phyloP scores from a whole-genome alignment of 257 asterid species.

The Solanum piurae region DNA sequence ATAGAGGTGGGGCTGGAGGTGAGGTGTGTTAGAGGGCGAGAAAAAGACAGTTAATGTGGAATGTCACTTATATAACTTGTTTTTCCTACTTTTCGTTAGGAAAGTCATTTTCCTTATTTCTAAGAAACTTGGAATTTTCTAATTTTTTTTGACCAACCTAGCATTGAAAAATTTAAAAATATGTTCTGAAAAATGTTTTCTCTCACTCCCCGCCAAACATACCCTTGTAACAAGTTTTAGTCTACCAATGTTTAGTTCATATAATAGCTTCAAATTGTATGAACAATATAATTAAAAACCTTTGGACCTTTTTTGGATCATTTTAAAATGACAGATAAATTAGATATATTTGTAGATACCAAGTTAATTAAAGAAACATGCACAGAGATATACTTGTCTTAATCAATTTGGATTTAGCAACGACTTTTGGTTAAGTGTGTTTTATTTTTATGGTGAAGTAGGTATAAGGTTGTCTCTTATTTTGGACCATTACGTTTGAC shows the following conservation, averaged over 20 bases:
- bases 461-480: not conserved
- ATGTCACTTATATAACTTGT: not conserved
- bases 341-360: not conserved
- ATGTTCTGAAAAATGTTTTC: not conserved
- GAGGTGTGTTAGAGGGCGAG: not conserved
- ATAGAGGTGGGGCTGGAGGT: not conserved
- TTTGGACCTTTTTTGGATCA: not conserved
- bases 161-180: not conserved
- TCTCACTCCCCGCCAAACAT: not conserved
- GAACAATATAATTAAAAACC: not conserved
- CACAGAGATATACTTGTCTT: not conserved
- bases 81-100: not conserved
- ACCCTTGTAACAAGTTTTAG: not conserved
- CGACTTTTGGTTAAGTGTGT: not conserved
- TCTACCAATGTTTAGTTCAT: not conserved
- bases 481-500: not conserved
- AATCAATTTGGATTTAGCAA: not conserved
- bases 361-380: not conserved
- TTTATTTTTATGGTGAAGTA: not conserved
- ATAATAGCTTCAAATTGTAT: not conserved
- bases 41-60: not conserved
- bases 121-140: not conserved
- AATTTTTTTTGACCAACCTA: not conserved
- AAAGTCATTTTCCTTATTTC: not conserved
- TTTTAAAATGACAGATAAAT: not conserved